A percentile compares a stretch with the other conserved stretches of the same genome.
phyloP scores from a whole-genome alignment of 352 stramenopile species.

The Blastocystis sp. region DNA sequence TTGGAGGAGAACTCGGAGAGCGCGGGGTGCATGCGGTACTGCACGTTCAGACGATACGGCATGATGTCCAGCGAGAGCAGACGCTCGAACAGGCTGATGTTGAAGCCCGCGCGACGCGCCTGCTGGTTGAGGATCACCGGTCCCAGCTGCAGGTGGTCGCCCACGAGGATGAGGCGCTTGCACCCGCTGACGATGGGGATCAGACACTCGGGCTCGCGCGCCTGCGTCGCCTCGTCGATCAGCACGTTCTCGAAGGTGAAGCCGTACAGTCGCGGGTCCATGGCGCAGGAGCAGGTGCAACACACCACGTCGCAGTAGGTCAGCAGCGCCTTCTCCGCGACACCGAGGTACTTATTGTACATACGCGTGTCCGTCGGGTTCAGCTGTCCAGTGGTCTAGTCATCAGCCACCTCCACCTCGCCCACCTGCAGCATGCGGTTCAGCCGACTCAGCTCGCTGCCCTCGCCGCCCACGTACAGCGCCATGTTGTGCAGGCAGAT shows the following conservation, averaged over 20 bases:
- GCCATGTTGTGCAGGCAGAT: constrained; percentile 96
- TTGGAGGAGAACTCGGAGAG: constrained; percentile 98
- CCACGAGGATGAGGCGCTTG: constrained; percentile 98
- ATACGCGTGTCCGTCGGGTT: constrained; percentile 10
- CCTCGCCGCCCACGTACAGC: constrained; percentile 61
- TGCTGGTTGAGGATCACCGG: constrained; percentile 99
- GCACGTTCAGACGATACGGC: constrained; percentile 94
- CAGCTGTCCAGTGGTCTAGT: constrained; percentile 72
- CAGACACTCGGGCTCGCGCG: constrained; percentile 96
- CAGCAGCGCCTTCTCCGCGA: constrained; percentile 93
- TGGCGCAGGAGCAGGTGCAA: constrained; percentile 95
- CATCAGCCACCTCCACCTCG: neutral
- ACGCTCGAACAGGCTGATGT: constrained; percentile 96
- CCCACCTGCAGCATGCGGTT: neutral
- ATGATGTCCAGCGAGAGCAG: constrained; percentile 91
- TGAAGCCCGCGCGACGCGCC: constrained; percentile 92
- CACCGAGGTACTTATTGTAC: constrained; percentile 80
- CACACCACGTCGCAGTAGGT: constrained; percentile 98
- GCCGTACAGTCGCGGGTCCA: constrained; percentile 94
- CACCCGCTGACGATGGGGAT: constrained; percentile 97
- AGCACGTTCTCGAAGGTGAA: constrained; percentile 97
- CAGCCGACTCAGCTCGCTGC: constrained; percentile 19
- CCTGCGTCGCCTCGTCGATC: constrained; percentile 99
- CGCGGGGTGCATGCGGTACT: constrained; percentile 99
- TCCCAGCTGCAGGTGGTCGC: constrained; percentile 95